Percentiles rank a stretch among this genome's conserved stretches.
Conservation (phyloP, 768 basidiomycete genomes). For the Tricholoma bakamatsutake region DNA sequence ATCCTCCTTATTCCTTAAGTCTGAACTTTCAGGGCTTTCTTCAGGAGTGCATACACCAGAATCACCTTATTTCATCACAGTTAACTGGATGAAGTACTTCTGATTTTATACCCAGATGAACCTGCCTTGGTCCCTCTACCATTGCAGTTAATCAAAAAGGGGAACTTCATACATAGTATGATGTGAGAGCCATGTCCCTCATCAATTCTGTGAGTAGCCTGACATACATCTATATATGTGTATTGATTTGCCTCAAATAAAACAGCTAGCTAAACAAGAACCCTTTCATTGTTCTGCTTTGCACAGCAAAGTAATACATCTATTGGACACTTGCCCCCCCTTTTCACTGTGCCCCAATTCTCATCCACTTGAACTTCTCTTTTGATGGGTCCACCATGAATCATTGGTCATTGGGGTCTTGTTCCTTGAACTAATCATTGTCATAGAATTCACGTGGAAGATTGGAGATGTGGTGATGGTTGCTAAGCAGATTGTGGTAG, state of each 20-base stretch:
- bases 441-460: conserved; percentile 1
- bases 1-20: neutral
- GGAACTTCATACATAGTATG: too few species aligned
- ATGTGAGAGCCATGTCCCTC: too few species aligned
- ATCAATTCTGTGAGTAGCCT: neutral
- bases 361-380: conserved; percentile 1
- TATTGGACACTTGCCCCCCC: neutral
- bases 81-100: neutral
- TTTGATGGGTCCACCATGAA: neutral
- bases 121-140: too few species aligned
- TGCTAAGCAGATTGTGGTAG: neutral
- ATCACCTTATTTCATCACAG: neutral
- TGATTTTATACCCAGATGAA: neutral
- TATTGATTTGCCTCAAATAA: neutral
- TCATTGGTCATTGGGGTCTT: neutral
- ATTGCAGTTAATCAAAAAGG: too few species aligned
- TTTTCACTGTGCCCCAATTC: neutral
- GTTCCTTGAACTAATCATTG: neutral
- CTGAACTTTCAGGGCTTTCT: neutral
- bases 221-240: neutral
- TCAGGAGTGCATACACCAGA: neutral
- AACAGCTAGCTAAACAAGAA: too few species aligned
- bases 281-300: too few species aligned
- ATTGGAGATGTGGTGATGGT: neutral
- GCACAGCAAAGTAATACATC: neutral